Conservation (phyloP, 106 monocot genomes). For the Narthecium ossifragum region DNA sequence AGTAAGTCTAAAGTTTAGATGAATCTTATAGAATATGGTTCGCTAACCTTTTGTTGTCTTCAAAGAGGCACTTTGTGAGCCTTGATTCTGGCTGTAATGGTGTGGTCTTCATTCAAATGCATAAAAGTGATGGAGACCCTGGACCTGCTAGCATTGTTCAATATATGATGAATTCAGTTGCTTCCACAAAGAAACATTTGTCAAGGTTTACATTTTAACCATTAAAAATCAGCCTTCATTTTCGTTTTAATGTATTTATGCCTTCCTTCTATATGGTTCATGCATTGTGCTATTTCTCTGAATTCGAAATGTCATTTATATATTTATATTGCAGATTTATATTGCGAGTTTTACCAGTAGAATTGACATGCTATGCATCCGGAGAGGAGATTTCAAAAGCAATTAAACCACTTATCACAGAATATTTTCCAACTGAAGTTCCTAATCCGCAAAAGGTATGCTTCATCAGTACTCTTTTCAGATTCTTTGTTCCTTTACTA, state of each 20-base stretch:
- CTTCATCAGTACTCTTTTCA: no score
- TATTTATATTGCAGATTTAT: slow-evolving; percentile 89
- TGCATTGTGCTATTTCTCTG: background rate
- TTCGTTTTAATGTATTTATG: background rate
- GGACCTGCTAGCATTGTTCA: slow-evolving; percentile 63
- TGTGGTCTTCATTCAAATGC: slow-evolving; percentile 91
- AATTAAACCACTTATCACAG: slow-evolving; percentile 69
- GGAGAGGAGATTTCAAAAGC: slow-evolving; percentile 86
- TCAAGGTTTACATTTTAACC: slow-evolving; percentile 67
- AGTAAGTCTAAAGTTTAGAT: background rate
- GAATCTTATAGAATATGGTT: background rate
- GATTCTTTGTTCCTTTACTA: no score
- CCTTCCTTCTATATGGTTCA: background rate
- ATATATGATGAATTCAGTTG: slow-evolving; percentile 71
- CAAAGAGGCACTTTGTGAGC: slow-evolving; percentile 84
- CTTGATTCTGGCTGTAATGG: slow-evolving; percentile 97
- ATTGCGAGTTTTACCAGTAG: slow-evolving; percentile 79
- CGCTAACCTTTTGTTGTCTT: background rate
- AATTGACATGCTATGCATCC: slow-evolving; percentile 91
- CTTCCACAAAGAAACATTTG: slow-evolving; percentile 79
- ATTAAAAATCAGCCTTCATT: background rate
- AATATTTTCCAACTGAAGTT: slow-evolving; percentile 65
- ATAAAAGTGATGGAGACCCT: slow-evolving; percentile 64
- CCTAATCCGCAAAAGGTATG: slow-evolving; percentile 61
- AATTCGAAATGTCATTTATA: slow-evolving; percentile 11